Evolutionary conservation across 1,284 basidiomycete species (phyloP).

Genomic region (Coniferiporia sulphurascens): DNA sequence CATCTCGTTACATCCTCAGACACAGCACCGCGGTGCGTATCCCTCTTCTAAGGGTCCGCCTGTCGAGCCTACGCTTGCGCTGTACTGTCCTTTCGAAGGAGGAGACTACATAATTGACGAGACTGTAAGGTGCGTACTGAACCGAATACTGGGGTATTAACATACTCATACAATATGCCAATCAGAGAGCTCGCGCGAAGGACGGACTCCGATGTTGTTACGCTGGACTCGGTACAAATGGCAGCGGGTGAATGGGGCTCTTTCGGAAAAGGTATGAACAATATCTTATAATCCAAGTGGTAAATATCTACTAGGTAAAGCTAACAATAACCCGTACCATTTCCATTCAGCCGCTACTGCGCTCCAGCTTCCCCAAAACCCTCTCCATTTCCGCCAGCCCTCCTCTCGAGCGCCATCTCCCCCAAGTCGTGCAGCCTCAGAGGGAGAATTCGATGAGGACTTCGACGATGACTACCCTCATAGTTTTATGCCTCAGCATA

Average conservation of each 20-base stretch:
- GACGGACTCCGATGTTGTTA: conserved; percentile 72
- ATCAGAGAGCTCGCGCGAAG: conserved; percentile 59
- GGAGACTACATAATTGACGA: conserved; percentile 72
- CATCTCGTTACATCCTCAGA: conserved; percentile 72
- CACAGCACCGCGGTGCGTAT: conserved; percentile 68
- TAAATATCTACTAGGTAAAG: conserved; percentile 13
- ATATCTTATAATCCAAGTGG: not conserved
- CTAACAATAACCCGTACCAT: conserved; percentile 16
- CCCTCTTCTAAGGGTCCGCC: conserved; percentile 44
- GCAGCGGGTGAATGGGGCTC: conserved; percentile 77
- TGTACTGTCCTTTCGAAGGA: conserved; percentile 87
- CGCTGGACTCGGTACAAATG: conserved; percentile 75
- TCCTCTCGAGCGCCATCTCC: conserved; percentile 26
- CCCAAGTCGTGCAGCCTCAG: conserved; percentile 22
- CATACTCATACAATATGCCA: not conserved
- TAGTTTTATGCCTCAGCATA: conserved; percentile 35
- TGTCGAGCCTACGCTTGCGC: conserved; percentile 69
- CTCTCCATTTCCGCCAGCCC: conserved; percentile 56
- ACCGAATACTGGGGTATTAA: not conserved
- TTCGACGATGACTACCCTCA: conserved; percentile 31
- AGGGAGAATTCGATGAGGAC: conserved; percentile 46
- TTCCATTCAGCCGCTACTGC: conserved; percentile 49
- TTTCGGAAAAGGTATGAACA: conserved; percentile 60
- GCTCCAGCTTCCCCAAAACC: conserved; percentile 65
- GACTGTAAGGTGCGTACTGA: conserved; percentile 43